phyloP scores from a whole-genome alignment of 163 green algal genomes.

The Chlorella variabilis region DNA sequence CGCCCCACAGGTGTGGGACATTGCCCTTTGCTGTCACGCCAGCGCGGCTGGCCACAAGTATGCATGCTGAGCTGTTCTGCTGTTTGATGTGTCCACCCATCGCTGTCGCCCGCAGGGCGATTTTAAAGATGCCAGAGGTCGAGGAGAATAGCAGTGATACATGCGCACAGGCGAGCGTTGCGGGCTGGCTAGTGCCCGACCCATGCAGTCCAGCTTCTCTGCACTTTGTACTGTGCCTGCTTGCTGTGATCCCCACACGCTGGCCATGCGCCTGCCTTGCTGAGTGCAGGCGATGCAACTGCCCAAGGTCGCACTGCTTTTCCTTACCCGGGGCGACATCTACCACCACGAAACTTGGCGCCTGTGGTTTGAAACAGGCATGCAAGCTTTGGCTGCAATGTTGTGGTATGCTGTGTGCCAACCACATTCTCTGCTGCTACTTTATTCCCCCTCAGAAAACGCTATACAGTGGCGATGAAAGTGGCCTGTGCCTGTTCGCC shows the following conservation, averaged over 20 bases:
- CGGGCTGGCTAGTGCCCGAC: background rate
- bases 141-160: constrained; percentile 1
- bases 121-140: constrained; percentile 11
- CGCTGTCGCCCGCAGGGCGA: constrained; percentile 14
- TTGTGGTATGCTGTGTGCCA: background rate
- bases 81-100: background rate
- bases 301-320: constrained; percentile 46
- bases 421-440: too few relatives aligned
- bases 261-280: background rate
- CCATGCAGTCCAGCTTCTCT: background rate
- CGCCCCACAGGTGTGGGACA: background rate
- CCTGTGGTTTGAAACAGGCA: constrained; percentile 44
- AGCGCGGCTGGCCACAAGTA: background rate
- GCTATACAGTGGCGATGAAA: too few relatives aligned
- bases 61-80: background rate
- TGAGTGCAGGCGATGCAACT: background rate
- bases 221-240: too few relatives aligned
- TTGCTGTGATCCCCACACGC: too few relatives aligned
- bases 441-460: too few relatives aligned
- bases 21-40: background rate
- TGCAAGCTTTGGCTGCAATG: background rate
- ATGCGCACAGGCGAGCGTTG: constrained; percentile 11
- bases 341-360: constrained; percentile 39
- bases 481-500: too few relatives aligned
- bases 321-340: constrained; percentile 50